Base-by-base conservation (phyloP, 192 early-diverging fungal genomes). In the Backusella westeae region DNA sequence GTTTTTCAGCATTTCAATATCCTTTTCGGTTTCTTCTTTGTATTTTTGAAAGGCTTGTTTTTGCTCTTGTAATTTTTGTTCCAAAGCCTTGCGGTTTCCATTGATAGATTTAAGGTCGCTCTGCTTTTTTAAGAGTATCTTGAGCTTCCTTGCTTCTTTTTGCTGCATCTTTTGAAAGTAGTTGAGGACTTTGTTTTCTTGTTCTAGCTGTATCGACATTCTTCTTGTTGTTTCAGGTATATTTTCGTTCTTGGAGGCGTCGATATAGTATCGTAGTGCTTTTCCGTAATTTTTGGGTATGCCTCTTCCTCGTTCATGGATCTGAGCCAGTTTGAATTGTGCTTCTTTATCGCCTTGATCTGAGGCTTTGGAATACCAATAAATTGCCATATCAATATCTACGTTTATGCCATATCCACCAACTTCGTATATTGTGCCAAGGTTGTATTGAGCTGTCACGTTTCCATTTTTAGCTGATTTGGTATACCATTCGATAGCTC, bases 81-180 rank as follows among this genome's bases (percentile, higher is more conserved):
- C 56, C 26, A 63, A 10, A 26, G n/a, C 9, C 23, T 63, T 63
- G 4, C 29, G 56, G 26, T 63, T 63, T 63, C 56, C 56, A 3
- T 63, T 63, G 12, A 63, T 63, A 0, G 56, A 63, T 63, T 63
- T 23, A 29, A 63, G 56, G 29, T 63, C 56, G 4, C 23, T 29
- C 56, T 63, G 21, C n/a, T 14, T 63, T 63, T 63, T 63, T 23
- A 26, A 26, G 8, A 63, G 26, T 26, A 63, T 4, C 12, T 63
- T 8, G 10, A 63, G 56, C 12, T 63, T 63, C 56, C 26, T 63
- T 29, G 56, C 56, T 63, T 63, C 56, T 29, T 63, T 63, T 63
- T 63, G 56, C 4, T 63, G 56, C 56, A 63, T 63, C 56, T 63
- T 63, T 63, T 63, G 56, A 63, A 63, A 63, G 26, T 63, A 63